These are phyloP conservation scores for Retiboletus flavoniger DNA, from an alignment of 1,284 basidiomycete genomes.

Conservation along the genomic window DNA sequence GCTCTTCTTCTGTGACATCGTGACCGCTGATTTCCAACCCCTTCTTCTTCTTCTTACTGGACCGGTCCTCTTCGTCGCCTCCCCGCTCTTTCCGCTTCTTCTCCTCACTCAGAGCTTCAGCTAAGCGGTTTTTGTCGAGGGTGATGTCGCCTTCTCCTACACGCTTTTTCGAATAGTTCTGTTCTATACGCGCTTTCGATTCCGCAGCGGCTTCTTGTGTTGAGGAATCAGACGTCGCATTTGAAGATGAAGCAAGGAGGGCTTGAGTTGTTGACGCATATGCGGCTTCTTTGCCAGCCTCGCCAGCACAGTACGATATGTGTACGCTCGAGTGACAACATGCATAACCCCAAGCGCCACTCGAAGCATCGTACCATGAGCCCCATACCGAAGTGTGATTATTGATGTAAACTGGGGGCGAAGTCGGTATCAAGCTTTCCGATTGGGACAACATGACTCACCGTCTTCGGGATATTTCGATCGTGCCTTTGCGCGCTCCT, in stretches of 20 bases:
- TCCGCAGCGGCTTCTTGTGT: conserved; percentile 34
- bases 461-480: conserved; percentile 97
- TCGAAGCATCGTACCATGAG: conserved; percentile 82
- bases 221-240: conserved; percentile 26
- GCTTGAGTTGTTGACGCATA: conserved; percentile 67
- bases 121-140: conserved; percentile 67
- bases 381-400: conserved; percentile 97
- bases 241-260: conserved; percentile 52
- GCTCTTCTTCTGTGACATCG: conserved; percentile 90
- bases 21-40: conserved; percentile 47
- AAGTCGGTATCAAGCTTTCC: conserved; percentile 7
- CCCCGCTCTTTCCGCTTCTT: conserved; percentile 69
- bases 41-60: conserved; percentile 60
- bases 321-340: conserved; percentile 92
- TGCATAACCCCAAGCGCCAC: conserved; percentile 86
- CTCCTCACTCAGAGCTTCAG: conserved; percentile 74
- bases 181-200: conserved; percentile 49
- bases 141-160: conserved; percentile 74
- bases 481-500: conserved; percentile 77
- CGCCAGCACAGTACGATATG: conserved; percentile 90
- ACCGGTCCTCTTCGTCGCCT: conserved; percentile 57
- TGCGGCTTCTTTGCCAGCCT: conserved; percentile 82
- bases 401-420: conserved; percentile 72
- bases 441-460: conserved; percentile 37
- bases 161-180: conserved; percentile 65